These are phyloP conservation scores for Eucalyptus guilfoylei DNA, from an alignment of 345 rosid species.

Conservation along the genomic window DNA sequence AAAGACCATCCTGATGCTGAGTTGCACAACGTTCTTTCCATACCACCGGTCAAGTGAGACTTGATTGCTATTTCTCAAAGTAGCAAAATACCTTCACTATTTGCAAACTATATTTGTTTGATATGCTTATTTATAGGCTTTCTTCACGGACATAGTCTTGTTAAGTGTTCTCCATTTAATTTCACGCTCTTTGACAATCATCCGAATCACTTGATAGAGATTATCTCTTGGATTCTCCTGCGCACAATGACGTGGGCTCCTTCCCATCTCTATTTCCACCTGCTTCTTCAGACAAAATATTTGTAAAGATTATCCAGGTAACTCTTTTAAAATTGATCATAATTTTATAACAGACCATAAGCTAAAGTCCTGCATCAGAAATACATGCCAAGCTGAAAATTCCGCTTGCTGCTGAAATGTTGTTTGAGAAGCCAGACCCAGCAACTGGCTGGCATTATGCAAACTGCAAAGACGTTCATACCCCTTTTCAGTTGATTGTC, in stretches of 20 bases:
- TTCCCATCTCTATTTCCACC: neutral
- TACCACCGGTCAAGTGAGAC: rapidly evolving
- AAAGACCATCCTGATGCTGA: neutral
- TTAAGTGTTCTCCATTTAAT: neutral
- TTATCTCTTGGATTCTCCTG: neutral
- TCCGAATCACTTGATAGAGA: neutral
- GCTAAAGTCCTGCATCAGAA: neutral
- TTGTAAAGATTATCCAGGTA: rapidly evolving
- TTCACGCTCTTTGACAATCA: rapidly evolving
- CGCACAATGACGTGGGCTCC: neutral
- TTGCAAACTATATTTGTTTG: rapidly evolving
- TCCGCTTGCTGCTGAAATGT: constrained; percentile 48
- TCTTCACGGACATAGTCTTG: too few species aligned
- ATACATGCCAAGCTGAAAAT: constrained; percentile 5
- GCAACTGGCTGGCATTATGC: neutral
- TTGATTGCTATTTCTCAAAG: neutral
- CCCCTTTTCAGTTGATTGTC: neutral
- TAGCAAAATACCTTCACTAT: rapidly evolving
- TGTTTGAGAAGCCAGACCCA: neutral
- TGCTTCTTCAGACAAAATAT: neutral
- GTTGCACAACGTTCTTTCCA: neutral
- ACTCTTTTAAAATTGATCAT: neutral
- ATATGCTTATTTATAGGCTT: neutral
- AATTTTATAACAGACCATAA: neutral
- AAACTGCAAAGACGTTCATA: neutral